A percentile compares a stretch with the other conserved stretches of the same genome.
Conservation (phyloP, 2,329 filamentous ascomycete species). For the Tolypocladium pustulatum region DNA sequence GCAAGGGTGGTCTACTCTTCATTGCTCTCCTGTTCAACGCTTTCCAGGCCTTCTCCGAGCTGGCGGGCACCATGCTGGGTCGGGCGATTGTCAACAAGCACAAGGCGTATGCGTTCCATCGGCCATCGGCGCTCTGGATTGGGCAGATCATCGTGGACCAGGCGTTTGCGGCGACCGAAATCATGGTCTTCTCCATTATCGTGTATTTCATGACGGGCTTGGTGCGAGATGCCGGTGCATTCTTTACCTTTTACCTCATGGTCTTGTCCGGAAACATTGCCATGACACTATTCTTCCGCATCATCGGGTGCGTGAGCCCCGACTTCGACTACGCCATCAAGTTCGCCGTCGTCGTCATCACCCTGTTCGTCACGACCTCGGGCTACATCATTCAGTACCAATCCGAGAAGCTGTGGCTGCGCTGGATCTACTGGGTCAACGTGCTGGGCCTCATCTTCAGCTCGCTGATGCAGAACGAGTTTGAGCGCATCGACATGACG, state of each 20-base stretch:
- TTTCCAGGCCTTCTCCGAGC: constrained; percentile 75
- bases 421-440: constrained; percentile 75
- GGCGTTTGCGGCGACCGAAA: constrained; percentile 59
- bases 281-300: constrained; percentile 71
- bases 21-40: constrained; percentile 73
- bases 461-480: constrained; percentile 80
- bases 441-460: constrained; percentile 65
- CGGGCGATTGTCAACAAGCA: constrained; percentile 76
- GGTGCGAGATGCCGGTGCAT: constrained; percentile 58
- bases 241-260: constrained; percentile 68
- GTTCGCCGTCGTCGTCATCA: constrained; percentile 69
- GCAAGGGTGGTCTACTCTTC: constrained; percentile 72
- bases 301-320: constrained; percentile 62
- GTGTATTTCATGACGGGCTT: constrained; percentile 72
- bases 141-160: constrained; percentile 74
- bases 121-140: constrained; percentile 73
- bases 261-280: constrained; percentile 58
- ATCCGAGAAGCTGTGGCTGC: constrained; percentile 61
- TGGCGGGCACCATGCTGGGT: constrained; percentile 65
- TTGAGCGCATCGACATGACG: constrained; percentile 54
- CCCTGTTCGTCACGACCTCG: constrained; percentile 68
- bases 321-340: constrained; percentile 83
- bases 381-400: constrained; percentile 79
- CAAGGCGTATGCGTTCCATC: constrained; percentile 71
- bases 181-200: constrained; percentile 61